Percentiles rank a stretch among this genome's conserved stretches.
These are phyloP conservation scores for Zizania palustris DNA, from an alignment of 202 grass and related monocot genomes.

Conservation along the genomic window DNA sequence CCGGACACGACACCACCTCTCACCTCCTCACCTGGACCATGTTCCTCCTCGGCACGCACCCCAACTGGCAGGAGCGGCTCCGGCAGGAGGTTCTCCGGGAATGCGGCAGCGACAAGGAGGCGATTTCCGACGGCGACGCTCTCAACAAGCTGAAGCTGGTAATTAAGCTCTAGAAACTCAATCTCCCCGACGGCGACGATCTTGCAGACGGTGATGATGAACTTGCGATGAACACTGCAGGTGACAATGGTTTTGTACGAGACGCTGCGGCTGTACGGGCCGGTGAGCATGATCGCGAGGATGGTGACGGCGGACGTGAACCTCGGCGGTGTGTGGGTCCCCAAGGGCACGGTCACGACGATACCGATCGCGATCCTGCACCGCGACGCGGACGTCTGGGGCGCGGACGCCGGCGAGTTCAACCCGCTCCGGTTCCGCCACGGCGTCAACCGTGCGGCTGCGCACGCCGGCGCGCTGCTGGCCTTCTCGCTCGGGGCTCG, in stretches of 20 bases:
- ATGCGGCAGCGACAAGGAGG: constrained; percentile 24
- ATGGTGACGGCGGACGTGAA: constrained; percentile 9
- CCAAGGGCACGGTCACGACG: constrained; percentile 28
- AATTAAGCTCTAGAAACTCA: neutral
- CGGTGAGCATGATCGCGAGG: constrained; percentile 6
- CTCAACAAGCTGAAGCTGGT: constrained; percentile 68
- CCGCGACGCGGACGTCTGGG: constrained; percentile 54
- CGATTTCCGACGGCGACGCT: constrained; percentile 28
- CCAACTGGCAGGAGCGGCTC: constrained; percentile 54
- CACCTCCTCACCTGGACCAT: constrained; percentile 60
- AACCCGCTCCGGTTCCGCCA: constrained; percentile 58
- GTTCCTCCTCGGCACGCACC: constrained; percentile 61
- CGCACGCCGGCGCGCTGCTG: constrained; percentile 55
- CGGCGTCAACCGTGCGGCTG: constrained; percentile 43
- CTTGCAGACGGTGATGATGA: no score
- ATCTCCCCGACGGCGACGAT: no score
- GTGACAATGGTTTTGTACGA: constrained; percentile 43
- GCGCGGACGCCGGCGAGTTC: constrained; percentile 51
- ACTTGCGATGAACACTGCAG: neutral
- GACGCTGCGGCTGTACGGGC: constrained; percentile 56
- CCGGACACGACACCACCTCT: constrained; percentile 62
- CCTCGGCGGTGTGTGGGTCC: constrained; percentile 41
- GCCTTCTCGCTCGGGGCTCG: constrained; percentile 51
- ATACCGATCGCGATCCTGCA: constrained; percentile 58
- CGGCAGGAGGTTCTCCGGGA: constrained; percentile 55